Percentiles rank a stretch among this genome's conserved stretches.
Evolutionary conservation across 768 basidiomycete genomes (phyloP).

Genomic region (Paxillus rubicundulus): DNA sequence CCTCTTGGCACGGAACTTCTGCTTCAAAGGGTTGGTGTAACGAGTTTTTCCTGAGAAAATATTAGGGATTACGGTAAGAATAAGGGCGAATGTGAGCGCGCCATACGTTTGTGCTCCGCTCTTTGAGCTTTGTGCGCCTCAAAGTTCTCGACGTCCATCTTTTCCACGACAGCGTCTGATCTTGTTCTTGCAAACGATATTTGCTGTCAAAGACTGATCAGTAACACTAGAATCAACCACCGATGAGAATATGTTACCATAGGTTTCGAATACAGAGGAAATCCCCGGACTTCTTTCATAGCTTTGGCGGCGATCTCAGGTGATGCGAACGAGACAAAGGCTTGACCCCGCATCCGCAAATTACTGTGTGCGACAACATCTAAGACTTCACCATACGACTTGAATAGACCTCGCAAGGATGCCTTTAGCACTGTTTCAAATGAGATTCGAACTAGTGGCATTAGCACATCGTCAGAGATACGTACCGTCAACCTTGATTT

Average conservation of each 20-base stretch:
- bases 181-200: slow-evolving; percentile 87
- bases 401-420: slow-evolving; percentile 85
- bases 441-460: slow-evolving; percentile 7
- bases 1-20: slow-evolving; percentile 79
- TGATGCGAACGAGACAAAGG: slow-evolving; percentile 89
- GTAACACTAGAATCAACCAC: neutral
- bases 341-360: slow-evolving; percentile 97
- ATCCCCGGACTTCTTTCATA: slow-evolving; percentile 88
- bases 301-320: slow-evolving; percentile 84
- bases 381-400: slow-evolving; percentile 87
- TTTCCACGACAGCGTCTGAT: slow-evolving; percentile 88
- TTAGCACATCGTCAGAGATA: slow-evolving; percentile 3
- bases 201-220: slow-evolving; percentile 57
- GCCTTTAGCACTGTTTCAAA: slow-evolving; percentile 74
- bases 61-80: neutral
- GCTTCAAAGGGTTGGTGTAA: slow-evolving; percentile 86
- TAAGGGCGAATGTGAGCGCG: neutral
- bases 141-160: slow-evolving; percentile 58
- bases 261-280: slow-evolving; percentile 94
- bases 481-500: slow-evolving; percentile 76
- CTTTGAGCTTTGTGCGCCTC: slow-evolving; percentile 76
- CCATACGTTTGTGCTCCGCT: slow-evolving; percentile 81
- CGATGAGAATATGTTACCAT: slow-evolving; percentile 60
- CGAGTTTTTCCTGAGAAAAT: slow-evolving; percentile 63
- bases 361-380: slow-evolving; percentile 96